Conservation (phyloP, 495 filamentous ascomycete species). For the Darksidea phi region DNA sequence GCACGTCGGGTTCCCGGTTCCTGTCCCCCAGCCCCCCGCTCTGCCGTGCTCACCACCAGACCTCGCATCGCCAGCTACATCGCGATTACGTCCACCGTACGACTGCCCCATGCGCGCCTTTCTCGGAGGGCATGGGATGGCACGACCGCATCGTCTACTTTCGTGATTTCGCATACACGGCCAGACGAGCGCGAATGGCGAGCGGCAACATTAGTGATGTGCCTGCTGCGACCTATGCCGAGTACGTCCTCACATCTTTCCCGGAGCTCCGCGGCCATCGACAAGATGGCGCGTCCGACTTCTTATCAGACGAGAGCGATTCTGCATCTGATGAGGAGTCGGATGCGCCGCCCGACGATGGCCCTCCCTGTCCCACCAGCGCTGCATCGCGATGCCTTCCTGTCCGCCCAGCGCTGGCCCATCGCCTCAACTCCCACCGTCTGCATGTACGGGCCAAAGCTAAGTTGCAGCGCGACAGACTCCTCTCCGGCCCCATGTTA, state of each 20-base stretch:
- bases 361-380: constrained; percentile 1
- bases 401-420: constrained; percentile 22
- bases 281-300: neutral
- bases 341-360: constrained; percentile 14
- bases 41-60: too few species aligned
- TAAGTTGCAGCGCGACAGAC: constrained; percentile 44
- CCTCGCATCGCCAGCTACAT: too few species aligned
- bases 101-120: constrained; percentile 3
- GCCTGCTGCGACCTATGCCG: constrained; percentile 48
- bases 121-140: constrained; percentile 36
- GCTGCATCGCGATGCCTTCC: neutral
- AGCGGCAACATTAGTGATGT: constrained; percentile 42
- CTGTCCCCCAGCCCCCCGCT: too few species aligned
- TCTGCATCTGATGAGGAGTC: neutral
- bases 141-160: constrained; percentile 40
- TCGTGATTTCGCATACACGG: constrained; percentile 47
- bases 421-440: constrained; percentile 32
- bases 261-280: constrained; percentile 1
- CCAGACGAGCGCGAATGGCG: constrained; percentile 44
- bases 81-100: neutral
- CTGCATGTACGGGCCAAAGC: constrained; percentile 32
- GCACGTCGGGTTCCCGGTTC: too few species aligned
- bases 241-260: constrained; percentile 41
- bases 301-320: constrained; percentile 6
- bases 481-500: constrained; percentile 50